Conservation (phyloP, 2,329 filamentous ascomycete genomes). For the Xylariales sp. region DNA sequence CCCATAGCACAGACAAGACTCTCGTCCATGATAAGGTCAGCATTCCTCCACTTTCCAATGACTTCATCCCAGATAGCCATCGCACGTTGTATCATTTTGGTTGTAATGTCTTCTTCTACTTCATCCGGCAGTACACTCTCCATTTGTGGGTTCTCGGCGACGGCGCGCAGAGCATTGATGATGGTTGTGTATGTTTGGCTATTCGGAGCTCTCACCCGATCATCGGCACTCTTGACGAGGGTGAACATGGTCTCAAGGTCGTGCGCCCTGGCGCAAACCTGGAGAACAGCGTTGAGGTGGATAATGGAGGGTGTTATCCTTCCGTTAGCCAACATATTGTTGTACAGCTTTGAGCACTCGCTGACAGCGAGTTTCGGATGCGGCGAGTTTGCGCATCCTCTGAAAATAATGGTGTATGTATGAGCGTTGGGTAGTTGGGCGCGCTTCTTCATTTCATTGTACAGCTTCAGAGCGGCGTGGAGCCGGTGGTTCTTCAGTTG, state of each 20-base stretch:
- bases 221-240: slow-evolving; percentile 68
- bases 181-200: slow-evolving; percentile 76
- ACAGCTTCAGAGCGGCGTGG: slow-evolving; percentile 69
- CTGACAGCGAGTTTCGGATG: slow-evolving; percentile 56
- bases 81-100: slow-evolving; percentile 56
- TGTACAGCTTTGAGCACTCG: slow-evolving; percentile 72
- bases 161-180: slow-evolving; percentile 65
- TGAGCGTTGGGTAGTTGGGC: slow-evolving; percentile 72
- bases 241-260: slow-evolving; percentile 80
- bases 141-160: slow-evolving; percentile 28
- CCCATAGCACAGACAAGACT: slow-evolving; percentile 78
- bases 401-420: slow-evolving; percentile 81
- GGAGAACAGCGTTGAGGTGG: slow-evolving; percentile 85
- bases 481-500: slow-evolving; percentile 58
- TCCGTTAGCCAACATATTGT: slow-evolving; percentile 62
- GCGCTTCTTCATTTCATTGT: slow-evolving; percentile 98
- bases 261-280: slow-evolving; percentile 68
- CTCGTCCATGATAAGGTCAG: slow-evolving; percentile 70
- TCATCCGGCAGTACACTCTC: slow-evolving; percentile 17
- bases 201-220: slow-evolving; percentile 60
- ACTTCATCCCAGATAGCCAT: slow-evolving; percentile 79
- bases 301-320: slow-evolving; percentile 68
- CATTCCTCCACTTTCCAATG: slow-evolving; percentile 68
- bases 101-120: slow-evolving; percentile 27
- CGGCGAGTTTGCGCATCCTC: slow-evolving; percentile 62